Evolutionary conservation across 371 early-diverging fungal genomes (phyloP).

Genomic region (Mortierella sp.): DNA sequence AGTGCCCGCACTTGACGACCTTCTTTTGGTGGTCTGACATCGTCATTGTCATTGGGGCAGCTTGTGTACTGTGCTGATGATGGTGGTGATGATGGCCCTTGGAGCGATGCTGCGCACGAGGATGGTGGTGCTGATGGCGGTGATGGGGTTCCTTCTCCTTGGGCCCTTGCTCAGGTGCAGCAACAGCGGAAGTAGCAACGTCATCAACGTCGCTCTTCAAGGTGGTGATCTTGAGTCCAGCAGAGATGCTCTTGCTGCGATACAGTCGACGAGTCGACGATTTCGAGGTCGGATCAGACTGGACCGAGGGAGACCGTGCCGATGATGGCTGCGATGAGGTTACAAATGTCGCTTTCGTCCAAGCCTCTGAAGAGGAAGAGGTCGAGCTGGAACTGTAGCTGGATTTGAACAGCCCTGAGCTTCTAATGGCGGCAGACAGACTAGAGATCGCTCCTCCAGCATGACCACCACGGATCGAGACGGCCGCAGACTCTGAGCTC

Average conservation of each 20-base stretch:
- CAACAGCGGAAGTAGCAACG: too few species aligned
- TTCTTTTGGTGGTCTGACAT: slow-evolving; percentile 34
- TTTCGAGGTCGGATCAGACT: neutral
- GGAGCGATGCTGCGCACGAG: slow-evolving; percentile 3
- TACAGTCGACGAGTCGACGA: neutral
- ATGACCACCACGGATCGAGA: slow-evolving; percentile 15
- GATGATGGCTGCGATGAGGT: too few species aligned
- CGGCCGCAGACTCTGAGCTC: slow-evolving; percentile 13
- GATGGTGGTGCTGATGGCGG: slow-evolving; percentile 17
- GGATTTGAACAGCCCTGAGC: slow-evolving; percentile 23
- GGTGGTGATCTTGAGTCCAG: slow-evolving; percentile 9
- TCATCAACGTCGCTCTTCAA: neutral
- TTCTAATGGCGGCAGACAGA: slow-evolving; percentile 30
- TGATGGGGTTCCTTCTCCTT: slow-evolving; percentile 9
- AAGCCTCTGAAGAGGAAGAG: neutral
- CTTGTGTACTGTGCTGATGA: neutral
- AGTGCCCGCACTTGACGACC: slow-evolving; percentile 34
- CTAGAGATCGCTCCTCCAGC: slow-evolving; percentile 12
- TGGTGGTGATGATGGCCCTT: neutral
- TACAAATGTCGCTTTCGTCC: too few species aligned
- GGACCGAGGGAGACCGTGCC: neutral
- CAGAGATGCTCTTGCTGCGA: slow-evolving; percentile 13
- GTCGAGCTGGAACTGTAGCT: too few species aligned
- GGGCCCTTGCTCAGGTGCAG: neutral
- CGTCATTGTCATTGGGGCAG: slow-evolving; percentile 14